Percentiles rank a stretch among this genome's conserved stretches.
These are phyloP conservation scores for Obelidium mucronatum DNA, from an alignment of 192 early-diverging fungal species.

Conservation along the genomic window DNA sequence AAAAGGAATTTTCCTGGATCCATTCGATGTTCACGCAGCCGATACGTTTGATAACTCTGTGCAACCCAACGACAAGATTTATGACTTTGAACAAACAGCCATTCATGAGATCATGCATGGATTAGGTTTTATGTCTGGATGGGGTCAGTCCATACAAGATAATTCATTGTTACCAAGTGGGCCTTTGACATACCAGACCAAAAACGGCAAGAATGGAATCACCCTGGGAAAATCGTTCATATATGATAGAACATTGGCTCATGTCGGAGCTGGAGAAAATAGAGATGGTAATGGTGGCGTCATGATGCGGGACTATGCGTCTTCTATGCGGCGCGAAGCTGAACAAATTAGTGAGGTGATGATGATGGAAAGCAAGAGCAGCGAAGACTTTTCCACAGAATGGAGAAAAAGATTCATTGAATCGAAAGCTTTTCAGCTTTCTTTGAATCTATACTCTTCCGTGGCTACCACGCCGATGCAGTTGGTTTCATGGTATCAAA, in stretches of 20 bases:
- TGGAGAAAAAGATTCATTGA: constrained; percentile 27
- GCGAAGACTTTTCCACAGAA: neutral
- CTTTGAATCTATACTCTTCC: neutral
- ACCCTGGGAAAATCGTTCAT: constrained; percentile 43
- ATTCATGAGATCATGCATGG: constrained; percentile 57
- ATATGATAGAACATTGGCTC: constrained; percentile 43
- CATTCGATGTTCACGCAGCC: neutral
- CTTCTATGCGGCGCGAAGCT: constrained; percentile 23
- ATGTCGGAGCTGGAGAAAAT: constrained; percentile 38
- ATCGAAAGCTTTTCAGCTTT: constrained; percentile 22
- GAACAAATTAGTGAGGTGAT: neutral
- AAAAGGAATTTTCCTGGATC: neutral
- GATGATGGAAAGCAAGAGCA: neutral
- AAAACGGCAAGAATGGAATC: constrained; percentile 13
- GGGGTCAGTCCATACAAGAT: constrained; percentile 29
- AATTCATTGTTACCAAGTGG: constrained; percentile 36
- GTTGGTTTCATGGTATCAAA: constrained; percentile 41
- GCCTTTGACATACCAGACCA: neutral
- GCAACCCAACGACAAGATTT: constrained; percentile 16
- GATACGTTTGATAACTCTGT: neutral
- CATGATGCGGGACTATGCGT: constrained; percentile 47
- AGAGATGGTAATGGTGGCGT: too few relatives aligned
- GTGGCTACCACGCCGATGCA: constrained; percentile 40
- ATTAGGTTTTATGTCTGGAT: constrained; percentile 54
- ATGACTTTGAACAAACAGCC: constrained; percentile 48